Base-by-base conservation (phyloP, 1,139 yeast species). In the Debaryomycetaceae sp. region DNA sequence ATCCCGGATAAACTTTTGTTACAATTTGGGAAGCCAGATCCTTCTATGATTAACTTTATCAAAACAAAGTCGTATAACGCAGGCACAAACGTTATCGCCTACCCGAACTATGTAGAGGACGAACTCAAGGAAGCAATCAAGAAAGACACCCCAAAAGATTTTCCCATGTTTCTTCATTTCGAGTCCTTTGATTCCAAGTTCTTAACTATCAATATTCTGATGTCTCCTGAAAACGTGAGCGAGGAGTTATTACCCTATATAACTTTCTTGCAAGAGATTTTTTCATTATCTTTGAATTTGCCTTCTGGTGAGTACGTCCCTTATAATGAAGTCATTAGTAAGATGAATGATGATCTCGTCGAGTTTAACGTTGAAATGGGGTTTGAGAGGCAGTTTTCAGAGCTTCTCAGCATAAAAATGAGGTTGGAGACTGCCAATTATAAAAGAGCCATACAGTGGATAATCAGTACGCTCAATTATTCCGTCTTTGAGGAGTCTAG, bases 111-210 rank as follows among this genome's bases (percentile, higher is more conserved):
- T 4, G 8, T 27, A 11, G 49, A 58, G 39, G 66, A 62, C 42
- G 47, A 48, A 1, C 56, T 80, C 36, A 57, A 62, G 43, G 52
- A 68, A 39, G 57, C 64, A 40, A 60, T 65, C 49, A 42, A 41
- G 54, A 51, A 55, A 1, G 80, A 76, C 49, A 58, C 74, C 1
- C 83, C 84, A 6, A 51, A 55, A 0, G 68, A 75, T 35, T 76
- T 84, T 52, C 91, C 95, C 6, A 63, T 90, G 36, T 84, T 81
- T 51, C 63, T 90, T 44, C 95, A 90, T 58, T 78, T 87, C 55
- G 97, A 93, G 63, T 80, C 84, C 50, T 86, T 80, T 60, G 78
- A 82, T 45, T 87, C 97, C 1, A 83, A 87, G 57, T 93, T 93
- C 61, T 80, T 88, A 23, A 81, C 87, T n/a, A 72, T 89, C 22